Evolutionary conservation across 257 asterid genomes (phyloP).

Genomic region (Cruciata laevipes): DNA sequence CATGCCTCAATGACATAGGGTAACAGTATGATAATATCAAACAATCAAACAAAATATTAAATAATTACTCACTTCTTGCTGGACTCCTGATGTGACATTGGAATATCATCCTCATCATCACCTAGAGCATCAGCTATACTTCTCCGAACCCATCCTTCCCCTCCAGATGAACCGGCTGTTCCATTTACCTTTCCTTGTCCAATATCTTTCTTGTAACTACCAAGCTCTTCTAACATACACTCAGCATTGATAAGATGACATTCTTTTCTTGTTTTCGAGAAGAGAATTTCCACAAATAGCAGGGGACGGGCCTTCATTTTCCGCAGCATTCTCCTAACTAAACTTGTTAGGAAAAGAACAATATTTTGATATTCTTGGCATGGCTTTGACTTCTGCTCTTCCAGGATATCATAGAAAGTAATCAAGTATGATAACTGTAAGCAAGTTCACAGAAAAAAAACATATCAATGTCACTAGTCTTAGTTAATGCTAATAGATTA

Average conservation of each 20-base stretch:
- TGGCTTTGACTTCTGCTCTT: slow-evolving; percentile 84
- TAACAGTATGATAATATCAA: not conserved
- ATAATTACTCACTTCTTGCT: slow-evolving; percentile 19
- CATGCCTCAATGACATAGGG: too few relatives aligned
- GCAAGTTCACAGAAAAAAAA: slow-evolving; percentile 22
- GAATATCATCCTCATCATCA: slow-evolving; percentile 72
- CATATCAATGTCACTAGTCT: slow-evolving; percentile 5
- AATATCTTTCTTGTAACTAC: slow-evolving; percentile 31
- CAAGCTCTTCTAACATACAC: slow-evolving; percentile 64
- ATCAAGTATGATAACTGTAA: slow-evolving; percentile 73
- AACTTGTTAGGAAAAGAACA: slow-evolving; percentile 60
- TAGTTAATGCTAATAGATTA: not conserved
- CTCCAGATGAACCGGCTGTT: slow-evolving; percentile 41
- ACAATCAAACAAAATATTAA: not conserved
- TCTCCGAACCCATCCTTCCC: slow-evolving; percentile 52
- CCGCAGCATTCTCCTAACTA: slow-evolving; percentile 78
- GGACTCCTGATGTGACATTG: slow-evolving; percentile 19
- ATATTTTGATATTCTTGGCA: slow-evolving; percentile 65
- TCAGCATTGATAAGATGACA: slow-evolving; percentile 74
- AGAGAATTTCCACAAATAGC: slow-evolving; percentile 77
- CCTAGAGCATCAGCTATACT: slow-evolving; percentile 96
- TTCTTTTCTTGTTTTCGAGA: slow-evolving; percentile 73
- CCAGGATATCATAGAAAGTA: slow-evolving; percentile 73
- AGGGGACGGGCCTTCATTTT: slow-evolving; percentile 83
- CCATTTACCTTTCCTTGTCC: slow-evolving; percentile 31